Percentiles rank a stretch among this genome's conserved stretches.
phyloP scores from a whole-genome alignment of 129 eudicot genomes.

The Escallonia herrerae region DNA sequence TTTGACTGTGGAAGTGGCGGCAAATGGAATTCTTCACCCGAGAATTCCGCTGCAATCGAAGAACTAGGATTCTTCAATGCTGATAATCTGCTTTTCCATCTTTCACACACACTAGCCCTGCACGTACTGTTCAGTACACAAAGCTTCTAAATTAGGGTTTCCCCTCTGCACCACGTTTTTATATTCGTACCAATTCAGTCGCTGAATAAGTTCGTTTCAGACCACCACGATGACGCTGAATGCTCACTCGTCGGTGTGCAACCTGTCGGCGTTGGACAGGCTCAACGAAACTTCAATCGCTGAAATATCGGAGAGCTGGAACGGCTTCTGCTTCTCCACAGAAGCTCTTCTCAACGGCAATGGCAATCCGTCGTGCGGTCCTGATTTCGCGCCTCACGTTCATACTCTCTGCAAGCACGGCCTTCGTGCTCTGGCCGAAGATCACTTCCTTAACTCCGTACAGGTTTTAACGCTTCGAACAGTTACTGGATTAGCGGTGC shows the following conservation, averaged over 20 bases:
- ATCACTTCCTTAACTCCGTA: conserved; percentile 37
- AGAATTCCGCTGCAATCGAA: not conserved
- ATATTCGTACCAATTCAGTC: not conserved
- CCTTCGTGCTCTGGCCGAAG: conserved; percentile 29
- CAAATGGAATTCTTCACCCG: not conserved
- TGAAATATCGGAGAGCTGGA: conserved; percentile 67
- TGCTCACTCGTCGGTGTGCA: conserved; percentile 35
- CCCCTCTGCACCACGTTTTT: not conserved
- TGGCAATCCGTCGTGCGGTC: conserved; percentile 13
- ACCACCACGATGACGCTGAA: conserved; percentile 29
- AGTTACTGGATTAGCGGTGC: too few species aligned
- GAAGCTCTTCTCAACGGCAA: conserved; percentile 30
- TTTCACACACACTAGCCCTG: not conserved
- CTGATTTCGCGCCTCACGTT: conserved; percentile 30
- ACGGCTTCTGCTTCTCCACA: conserved; percentile 38
- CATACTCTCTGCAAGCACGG: conserved; percentile 34
- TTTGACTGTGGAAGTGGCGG: conserved; percentile 7
- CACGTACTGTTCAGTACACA: not conserved
- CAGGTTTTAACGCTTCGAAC: conserved; percentile 20
- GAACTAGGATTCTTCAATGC: not conserved
- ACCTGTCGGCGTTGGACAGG: conserved; percentile 48
- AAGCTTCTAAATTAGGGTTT: conserved; percentile 21
- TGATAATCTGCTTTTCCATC: not conserved
- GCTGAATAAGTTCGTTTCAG: not conserved
- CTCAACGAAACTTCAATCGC: conserved; percentile 34